Conservation (phyloP, 2,329 filamentous ascomycete genomes). For the Purpureocillium takamizusanense region DNA sequence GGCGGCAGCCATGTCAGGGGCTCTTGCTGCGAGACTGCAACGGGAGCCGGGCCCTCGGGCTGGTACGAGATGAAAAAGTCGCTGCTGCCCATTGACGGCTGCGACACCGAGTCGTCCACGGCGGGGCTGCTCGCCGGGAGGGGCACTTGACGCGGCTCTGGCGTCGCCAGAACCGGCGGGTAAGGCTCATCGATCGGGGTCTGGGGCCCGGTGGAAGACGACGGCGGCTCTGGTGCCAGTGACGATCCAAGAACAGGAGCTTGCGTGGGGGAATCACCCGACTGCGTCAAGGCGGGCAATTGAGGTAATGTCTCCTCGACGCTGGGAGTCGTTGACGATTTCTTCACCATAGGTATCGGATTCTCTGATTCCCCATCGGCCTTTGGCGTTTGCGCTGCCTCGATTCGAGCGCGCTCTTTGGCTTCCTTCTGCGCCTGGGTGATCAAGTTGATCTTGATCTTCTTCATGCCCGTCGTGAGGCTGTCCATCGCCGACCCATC, state of each 20-base stretch:
- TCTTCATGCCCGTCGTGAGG: slow-evolving; percentile 50
- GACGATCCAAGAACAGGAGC: slow-evolving; percentile 2
- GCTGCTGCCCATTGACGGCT: slow-evolving; percentile 12
- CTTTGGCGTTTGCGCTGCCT: slow-evolving; percentile 10
- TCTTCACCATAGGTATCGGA: background rate
- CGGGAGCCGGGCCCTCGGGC: slow-evolving; percentile 40
- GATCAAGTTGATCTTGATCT: slow-evolving; percentile 53
- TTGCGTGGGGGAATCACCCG: background rate
- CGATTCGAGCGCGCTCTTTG: slow-evolving; percentile 25
- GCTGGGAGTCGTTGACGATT: too few relatives aligned
- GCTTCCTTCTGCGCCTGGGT: slow-evolving; percentile 51
- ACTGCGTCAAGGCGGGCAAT: too few relatives aligned
- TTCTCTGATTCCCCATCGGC: too few relatives aligned
- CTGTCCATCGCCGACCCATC: slow-evolving; percentile 35
- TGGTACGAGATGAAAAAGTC: slow-evolving; percentile 46
- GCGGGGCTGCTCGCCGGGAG: slow-evolving; percentile 20
- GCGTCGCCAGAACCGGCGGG: slow-evolving; percentile 11
- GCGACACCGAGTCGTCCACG: slow-evolving; percentile 16
- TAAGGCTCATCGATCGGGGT: slow-evolving; percentile 14
- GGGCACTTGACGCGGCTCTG: slow-evolving; percentile 12
- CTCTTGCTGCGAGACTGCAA: slow-evolving; percentile 25
- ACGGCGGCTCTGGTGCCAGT: slow-evolving; percentile 13
- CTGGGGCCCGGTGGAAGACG: slow-evolving; percentile 13
- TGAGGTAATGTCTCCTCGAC: too few relatives aligned
- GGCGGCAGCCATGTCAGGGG: slow-evolving; percentile 43